These are phyloP conservation scores for Teratosphaeria destructans DNA, from an alignment of 2,329 filamentous ascomycete species.

Conservation along the genomic window DNA sequence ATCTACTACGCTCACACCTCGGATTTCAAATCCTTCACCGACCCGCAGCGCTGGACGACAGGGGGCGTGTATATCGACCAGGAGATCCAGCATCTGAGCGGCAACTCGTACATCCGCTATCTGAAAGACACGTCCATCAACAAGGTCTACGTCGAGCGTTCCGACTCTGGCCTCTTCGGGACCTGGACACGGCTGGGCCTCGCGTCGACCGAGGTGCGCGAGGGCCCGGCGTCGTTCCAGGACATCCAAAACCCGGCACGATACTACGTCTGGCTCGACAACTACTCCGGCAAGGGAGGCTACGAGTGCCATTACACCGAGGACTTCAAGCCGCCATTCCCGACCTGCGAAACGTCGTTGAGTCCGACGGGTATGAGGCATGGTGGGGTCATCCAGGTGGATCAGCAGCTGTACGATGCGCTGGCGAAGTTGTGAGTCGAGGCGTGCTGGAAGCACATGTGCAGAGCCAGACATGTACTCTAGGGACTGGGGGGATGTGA, in stretches of 20 bases:
- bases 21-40: neutral
- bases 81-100: neutral
- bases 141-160: neutral
- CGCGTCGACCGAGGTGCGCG: neutral
- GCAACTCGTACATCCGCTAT: neutral
- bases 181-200: neutral
- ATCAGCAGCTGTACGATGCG: neutral
- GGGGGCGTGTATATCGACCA: neutral
- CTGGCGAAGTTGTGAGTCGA: neutral
- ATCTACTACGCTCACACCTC: neutral
- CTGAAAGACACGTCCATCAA: neutral
- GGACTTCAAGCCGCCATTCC: neutral
- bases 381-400: neutral
- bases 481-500: too few relatives aligned
- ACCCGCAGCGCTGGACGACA: neutral
- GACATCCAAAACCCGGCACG: neutral
- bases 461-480: too few relatives aligned
- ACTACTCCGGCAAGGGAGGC: neutral
- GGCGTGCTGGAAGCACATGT: too few relatives aligned
- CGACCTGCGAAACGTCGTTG: neutral
- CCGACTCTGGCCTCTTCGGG: neutral
- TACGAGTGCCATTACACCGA: neutral
- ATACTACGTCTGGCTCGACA: neutral
- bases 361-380: neutral
- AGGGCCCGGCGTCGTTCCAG: neutral